phyloP scores from a whole-genome alignment of 768 basidiomycete genomes.

The Rhodocollybia butyracea region DNA sequence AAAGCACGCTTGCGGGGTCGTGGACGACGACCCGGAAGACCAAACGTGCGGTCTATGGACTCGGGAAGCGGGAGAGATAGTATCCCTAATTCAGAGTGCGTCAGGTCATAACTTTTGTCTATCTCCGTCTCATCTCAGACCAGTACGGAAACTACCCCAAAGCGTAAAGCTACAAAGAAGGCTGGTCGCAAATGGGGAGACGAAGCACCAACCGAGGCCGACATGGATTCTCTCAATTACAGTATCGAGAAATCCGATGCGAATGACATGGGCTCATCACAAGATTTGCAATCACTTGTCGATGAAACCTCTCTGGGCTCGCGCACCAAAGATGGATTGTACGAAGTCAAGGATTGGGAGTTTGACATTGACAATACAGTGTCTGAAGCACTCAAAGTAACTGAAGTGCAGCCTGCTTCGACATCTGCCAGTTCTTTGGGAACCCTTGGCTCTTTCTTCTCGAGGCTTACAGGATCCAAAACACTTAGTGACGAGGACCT shows the following conservation, averaged over 20 bases:
- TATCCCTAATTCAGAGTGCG: constrained; percentile 70
- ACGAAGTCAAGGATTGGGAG: constrained; percentile 78
- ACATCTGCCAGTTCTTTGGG: constrained; percentile 49
- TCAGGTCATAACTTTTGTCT: constrained; percentile 7
- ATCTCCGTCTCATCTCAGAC: constrained; percentile 1
- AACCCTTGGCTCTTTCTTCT: constrained; percentile 74
- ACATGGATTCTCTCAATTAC: constrained; percentile 94
- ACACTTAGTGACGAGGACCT: constrained; percentile 79
- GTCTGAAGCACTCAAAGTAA: constrained; percentile 51
- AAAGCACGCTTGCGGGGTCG: constrained; percentile 81
- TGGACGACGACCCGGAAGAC: constrained; percentile 56
- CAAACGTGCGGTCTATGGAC: constrained; percentile 43
- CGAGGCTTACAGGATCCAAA: constrained; percentile 83
- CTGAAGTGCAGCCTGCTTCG: constrained; percentile 27
- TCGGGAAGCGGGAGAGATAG: constrained; percentile 58
- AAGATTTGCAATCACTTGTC: constrained; percentile 60
- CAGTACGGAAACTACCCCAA: constrained; percentile 63
- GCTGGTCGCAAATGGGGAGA: constrained; percentile 91
- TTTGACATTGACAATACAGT: constrained; percentile 54
- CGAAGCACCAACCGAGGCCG: constrained; percentile 71
- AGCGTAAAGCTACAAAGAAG: constrained; percentile 65
- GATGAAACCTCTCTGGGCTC: constrained; percentile 76
- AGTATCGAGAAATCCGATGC: constrained; percentile 55
- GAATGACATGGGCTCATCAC: constrained; percentile 27
- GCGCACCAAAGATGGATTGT: constrained; percentile 65